Evolutionary conservation across 805 yeast genomes (phyloP).

Genomic region (Saccharomycopsis synnaedendra): DNA sequence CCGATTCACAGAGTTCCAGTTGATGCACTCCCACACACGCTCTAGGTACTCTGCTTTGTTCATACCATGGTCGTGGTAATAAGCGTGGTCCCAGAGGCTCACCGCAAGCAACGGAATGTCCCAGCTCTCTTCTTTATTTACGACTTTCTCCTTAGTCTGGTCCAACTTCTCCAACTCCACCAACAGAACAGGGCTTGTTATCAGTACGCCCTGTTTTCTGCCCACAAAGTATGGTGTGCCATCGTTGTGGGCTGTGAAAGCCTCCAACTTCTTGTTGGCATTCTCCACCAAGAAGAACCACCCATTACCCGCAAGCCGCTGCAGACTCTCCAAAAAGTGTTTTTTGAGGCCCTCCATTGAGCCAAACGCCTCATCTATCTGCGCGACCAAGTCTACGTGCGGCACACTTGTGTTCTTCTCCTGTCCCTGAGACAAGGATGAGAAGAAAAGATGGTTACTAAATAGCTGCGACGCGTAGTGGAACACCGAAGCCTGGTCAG

Average conservation of each 20-base stretch:
- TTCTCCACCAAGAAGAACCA: constrained; percentile 67
- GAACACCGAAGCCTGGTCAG: constrained; percentile 58
- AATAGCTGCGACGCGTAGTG: constrained; percentile 86
- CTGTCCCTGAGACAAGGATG: constrained; percentile 33
- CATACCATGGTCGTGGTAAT: constrained; percentile 73
- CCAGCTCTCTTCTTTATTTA: constrained; percentile 41
- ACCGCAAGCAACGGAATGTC: constrained; percentile 67
- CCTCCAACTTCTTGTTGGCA: constrained; percentile 43
- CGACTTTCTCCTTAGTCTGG: constrained; percentile 23
- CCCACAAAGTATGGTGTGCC: constrained; percentile 70
- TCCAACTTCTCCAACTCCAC: constrained; percentile 38
- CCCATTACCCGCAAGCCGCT: constrained; percentile 47
- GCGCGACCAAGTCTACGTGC: constrained; percentile 24
- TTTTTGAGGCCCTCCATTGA: constrained; percentile 40
- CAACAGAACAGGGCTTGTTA: constrained; percentile 58
- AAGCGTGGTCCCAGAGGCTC: constrained; percentile 88
- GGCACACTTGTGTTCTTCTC: constrained; percentile 22
- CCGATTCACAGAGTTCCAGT: constrained; percentile 67
- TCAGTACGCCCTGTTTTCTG: constrained; percentile 60
- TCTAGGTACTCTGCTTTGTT: constrained; percentile 54
- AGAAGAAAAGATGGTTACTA: constrained; percentile 77
- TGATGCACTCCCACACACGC: constrained; percentile 64
- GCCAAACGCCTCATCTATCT: constrained; percentile 29
- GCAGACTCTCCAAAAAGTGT: constrained; percentile 30
- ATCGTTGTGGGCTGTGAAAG: constrained; percentile 51